Base-by-base conservation (phyloP, 116 monocot genomes). In the Dioscorea cayenensis region DNA sequence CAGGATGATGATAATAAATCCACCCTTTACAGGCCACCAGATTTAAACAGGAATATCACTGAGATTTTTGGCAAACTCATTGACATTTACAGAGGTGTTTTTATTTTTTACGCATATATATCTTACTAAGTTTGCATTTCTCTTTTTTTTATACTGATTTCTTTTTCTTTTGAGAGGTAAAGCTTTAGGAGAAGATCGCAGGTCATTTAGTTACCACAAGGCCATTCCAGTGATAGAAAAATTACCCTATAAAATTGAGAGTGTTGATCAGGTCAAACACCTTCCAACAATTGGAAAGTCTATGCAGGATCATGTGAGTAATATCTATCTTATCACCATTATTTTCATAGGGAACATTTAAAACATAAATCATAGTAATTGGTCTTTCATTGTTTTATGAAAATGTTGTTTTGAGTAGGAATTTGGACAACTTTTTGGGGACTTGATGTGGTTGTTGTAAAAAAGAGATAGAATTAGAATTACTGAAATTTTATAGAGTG, bases 121-220 rank as follows among this genome's bases (percentile, higher is more conserved):
- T 65, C 4, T 59, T 69, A 36, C 23, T 66, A 20, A 27, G 65
- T 51, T 48, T 71, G 17, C 11, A 60, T 23, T 28, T 28, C 21
- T 67, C 22, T 59, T 64, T 72, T 72, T 20, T 51, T 72, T 60
- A 66, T 18, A 35, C 64, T 50, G 14, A 25, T 75, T 55, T 64
- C 63, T 75, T 48, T 49, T 67, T 43, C 43, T 43, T 75, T 48
- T 23, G 18, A 36, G 51, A 2, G 17, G 32, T 62, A 68, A 81
- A 97, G 97, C 97, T 38, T 73, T 97, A 81, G 97, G 97, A 65
- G 97, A 97, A 76, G 93, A 97, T n/a, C 78, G 93, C 19, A 84
- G 97, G 78, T 93, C 93, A 36, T 97, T 97, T 76, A 97, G 97
- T 81, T 97, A 97, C 79, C 75, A 90, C 83, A 97, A 97, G 77